phyloP scores from a whole-genome alignment of 129 eudicot genomes.

The Escallonia rubra region DNA sequence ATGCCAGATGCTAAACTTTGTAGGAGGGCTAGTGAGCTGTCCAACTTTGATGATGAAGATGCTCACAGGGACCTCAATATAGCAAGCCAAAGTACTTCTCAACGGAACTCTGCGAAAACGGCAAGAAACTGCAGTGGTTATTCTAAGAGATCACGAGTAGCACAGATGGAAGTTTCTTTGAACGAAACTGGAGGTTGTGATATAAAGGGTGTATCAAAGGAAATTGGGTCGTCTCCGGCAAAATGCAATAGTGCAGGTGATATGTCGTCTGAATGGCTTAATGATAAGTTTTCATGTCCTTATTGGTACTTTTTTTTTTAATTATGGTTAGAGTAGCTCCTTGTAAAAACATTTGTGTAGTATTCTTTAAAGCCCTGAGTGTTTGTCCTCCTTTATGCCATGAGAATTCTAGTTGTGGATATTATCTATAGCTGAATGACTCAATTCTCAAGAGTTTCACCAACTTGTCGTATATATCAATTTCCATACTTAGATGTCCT shows the following conservation, averaged over 20 bases:
- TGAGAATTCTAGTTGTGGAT: too few species aligned
- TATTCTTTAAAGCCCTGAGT: too few species aligned
- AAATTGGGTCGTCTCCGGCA: conserved; percentile 34
- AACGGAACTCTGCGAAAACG: conserved; percentile 43
- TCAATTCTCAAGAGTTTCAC: too few species aligned
- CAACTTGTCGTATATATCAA: too few species aligned
- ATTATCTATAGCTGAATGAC: too few species aligned
- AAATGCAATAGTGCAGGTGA: conserved; percentile 51
- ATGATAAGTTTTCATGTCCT: neutral
- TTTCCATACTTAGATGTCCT: too few species aligned
- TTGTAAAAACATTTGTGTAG: too few species aligned
- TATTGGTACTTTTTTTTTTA: too few species aligned
- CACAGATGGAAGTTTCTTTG: conserved; percentile 46
- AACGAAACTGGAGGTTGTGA: conserved; percentile 37
- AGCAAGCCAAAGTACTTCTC: conserved; percentile 12
- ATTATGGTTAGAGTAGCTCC: too few species aligned
- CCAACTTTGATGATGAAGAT: conserved; percentile 30
- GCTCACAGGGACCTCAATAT: conserved; percentile 24
- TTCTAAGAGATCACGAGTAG: conserved; percentile 56
- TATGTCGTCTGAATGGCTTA: conserved; percentile 5
- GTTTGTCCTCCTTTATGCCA: too few species aligned
- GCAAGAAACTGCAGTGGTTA: conserved; percentile 39
- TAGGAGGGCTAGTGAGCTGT: conserved; percentile 25
- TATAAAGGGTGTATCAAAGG: conserved; percentile 35
- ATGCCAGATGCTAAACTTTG: conserved; percentile 38